These are phyloP conservation scores for Schizonepeta tenuifolia DNA, from an alignment of 257 asterid genomes.

Conservation along the genomic window DNA sequence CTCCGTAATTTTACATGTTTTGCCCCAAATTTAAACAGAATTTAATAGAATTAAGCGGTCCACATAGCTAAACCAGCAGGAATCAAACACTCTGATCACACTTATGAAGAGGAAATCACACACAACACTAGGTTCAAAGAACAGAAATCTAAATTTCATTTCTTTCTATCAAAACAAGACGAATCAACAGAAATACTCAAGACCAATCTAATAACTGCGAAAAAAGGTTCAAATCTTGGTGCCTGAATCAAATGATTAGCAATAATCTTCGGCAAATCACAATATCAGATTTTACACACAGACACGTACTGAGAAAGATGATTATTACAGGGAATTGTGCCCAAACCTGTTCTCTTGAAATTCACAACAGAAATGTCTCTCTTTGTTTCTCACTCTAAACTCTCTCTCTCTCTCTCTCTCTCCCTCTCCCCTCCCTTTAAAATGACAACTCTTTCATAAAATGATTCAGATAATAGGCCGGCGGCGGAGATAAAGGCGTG, in stretches of 20 bases:
- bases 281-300: background rate
- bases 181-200: constrained; percentile 2
- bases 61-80: constrained; percentile 17
- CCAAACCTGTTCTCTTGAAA: constrained; percentile 42
- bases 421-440: background rate
- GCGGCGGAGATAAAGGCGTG: constrained; percentile 42
- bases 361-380: constrained; percentile 29
- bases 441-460: background rate
- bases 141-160: background rate
- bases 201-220: background rate
- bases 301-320: background rate
- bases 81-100: background rate
- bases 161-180: background rate
- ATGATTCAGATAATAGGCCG: constrained; percentile 30
- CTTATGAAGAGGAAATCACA: background rate
- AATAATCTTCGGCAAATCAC: constrained; percentile 1
- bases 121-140: background rate
- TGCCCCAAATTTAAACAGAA: constrained; percentile 16
- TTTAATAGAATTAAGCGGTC: background rate
- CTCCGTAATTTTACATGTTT: background rate
- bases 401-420: background rate
- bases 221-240: background rate
- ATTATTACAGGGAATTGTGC: constrained; percentile 52
- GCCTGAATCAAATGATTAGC: constrained; percentile 26
- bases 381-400: background rate